A percentile compares a stretch with the other conserved stretches of the same genome.
These are phyloP conservation scores for Zygosaccharomyces siamensis DNA, from an alignment of 805 yeast species.

Conservation along the genomic window DNA sequence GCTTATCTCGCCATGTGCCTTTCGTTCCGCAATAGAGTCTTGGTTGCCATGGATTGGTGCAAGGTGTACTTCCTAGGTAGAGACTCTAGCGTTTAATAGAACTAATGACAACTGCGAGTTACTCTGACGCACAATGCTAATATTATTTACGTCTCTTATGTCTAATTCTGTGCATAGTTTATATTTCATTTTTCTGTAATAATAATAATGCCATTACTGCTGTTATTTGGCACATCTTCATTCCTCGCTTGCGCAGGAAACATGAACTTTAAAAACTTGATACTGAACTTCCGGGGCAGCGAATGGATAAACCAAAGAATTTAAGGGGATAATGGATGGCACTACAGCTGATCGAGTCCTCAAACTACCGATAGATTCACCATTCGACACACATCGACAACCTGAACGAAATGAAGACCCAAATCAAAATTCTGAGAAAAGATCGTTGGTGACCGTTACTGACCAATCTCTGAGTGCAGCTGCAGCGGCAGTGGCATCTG, in stretches of 20 bases:
- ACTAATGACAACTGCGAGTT: not conserved
- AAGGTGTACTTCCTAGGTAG: slow-evolving; percentile 87
- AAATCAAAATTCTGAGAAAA: slow-evolving; percentile 3
- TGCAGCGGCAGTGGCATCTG: slow-evolving; percentile 19
- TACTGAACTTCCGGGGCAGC: not conserved
- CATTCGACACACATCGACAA: slow-evolving; percentile 7
- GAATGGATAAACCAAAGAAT: not conserved
- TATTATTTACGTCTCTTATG: slow-evolving; percentile 1
- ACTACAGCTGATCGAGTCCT: slow-evolving; percentile 11
- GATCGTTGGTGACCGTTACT: slow-evolving; percentile 6
- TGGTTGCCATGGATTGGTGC: slow-evolving; percentile 84
- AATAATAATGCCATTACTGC: not conserved
- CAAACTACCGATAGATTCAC: slow-evolving; percentile 13
- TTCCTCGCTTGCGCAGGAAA: not conserved
- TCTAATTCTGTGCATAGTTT: not conserved
- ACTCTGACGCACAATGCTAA: not conserved
- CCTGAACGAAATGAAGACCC: slow-evolving; percentile 4
- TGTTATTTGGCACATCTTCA: not conserved
- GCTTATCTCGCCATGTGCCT: slow-evolving; percentile 92
- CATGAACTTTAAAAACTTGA: not conserved
- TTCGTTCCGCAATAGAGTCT: slow-evolving; percentile 79
- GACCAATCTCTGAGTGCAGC: slow-evolving; percentile 16
- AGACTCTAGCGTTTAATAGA: slow-evolving; percentile 47
- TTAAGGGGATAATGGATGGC: slow-evolving; percentile 10
- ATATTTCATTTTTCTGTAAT: not conserved